Evolutionary conservation across 148 eudicot genomes (phyloP), one percentile per base, ranked within the genome.

Genomic region (Silene uniflora): DNA sequence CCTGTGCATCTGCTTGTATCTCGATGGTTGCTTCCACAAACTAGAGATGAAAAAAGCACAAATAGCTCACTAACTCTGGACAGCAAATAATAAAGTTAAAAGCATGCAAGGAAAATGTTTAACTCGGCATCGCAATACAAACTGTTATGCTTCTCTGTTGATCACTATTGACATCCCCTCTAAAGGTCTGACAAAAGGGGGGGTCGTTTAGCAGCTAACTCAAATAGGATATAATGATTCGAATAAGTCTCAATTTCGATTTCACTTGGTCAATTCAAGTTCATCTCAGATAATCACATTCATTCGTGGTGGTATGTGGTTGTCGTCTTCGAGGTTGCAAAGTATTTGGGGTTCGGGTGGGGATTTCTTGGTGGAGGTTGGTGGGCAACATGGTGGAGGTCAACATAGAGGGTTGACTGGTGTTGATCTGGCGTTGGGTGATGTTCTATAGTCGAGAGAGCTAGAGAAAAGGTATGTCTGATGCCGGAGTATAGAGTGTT

Each of bases 11-110:
- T 77, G 97, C 97, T 72, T 64, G 88, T 76, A 93, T 83, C 64
- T 82, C 88, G 69, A 93, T 74, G 72, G 84, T 83, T 67, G 95
- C 97, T 86, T 93, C 97, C 54, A 91, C 98, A 84, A 93, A 93
- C 98, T 93, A 91, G 85, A 81, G 47, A 80, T 56, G 61, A 74
- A 76, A 67, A 74, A 10, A 70, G 32, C 59, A 77, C 18, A 44
- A 56, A 71, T 1, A 71, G 55, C 32, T 71, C 73, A 71, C 61
- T 52, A 71, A 54, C 73, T 71, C 11, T 49, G 47, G 60, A 54
- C 61, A 71, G 42, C 73, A 71, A 14, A 71, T 52, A 24, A 16
- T 24, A 17, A 71, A 71, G 44, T 52, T 71, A 13, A 52, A 52
- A 54, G 39, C 62, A 71, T 71, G 55, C 60, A 19, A 70, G 14